These are phyloP conservation scores for Colletotrichum nymphaeae DNA, from an alignment of 2,329 filamentous ascomycete genomes.

Conservation along the genomic window DNA sequence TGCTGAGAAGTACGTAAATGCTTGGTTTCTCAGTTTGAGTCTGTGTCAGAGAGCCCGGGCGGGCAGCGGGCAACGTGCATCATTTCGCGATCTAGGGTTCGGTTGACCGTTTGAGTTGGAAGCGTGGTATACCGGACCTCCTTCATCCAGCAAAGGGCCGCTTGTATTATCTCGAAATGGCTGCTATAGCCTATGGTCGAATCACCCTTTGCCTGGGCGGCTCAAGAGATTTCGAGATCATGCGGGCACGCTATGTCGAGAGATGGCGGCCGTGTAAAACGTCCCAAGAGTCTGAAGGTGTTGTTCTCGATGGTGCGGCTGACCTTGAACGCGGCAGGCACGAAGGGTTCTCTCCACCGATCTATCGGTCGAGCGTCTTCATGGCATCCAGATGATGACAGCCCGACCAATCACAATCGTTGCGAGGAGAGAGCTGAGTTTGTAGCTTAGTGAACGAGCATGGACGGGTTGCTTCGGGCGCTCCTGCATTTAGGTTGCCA, in stretches of 20 bases:
- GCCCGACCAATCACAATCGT: not conserved
- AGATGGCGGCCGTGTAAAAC: slow-evolving; percentile 2
- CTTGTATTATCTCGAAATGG: too few species aligned
- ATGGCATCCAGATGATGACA: slow-evolving; percentile 2
- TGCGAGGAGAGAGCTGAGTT: not conserved
- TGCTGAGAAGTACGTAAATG: not conserved
- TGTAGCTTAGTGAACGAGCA: not conserved
- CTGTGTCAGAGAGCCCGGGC: slow-evolving; percentile 4
- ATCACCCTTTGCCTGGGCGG: not conserved
- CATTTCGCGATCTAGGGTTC: slow-evolving; percentile 21
- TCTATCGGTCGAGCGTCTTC: slow-evolving; percentile 1
- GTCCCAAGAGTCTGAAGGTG: not conserved
- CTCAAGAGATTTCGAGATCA: not conserved
- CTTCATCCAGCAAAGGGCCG: not conserved
- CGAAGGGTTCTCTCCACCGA: not conserved
- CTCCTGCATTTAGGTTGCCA: not conserved
- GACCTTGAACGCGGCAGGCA: not conserved
- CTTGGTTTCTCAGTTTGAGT: not conserved
- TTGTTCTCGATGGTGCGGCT: slow-evolving; percentile 1
- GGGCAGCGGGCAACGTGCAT: slow-evolving; percentile 17
- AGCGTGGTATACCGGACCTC: not conserved
- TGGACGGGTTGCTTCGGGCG: not conserved
- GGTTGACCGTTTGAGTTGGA: slow-evolving; percentile 22
- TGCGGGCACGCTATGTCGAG: slow-evolving; percentile 1
- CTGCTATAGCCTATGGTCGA: not conserved